phyloP scores from a whole-genome alignment of 1,284 basidiomycete species.

The Ceratobasidium theobromae region DNA sequence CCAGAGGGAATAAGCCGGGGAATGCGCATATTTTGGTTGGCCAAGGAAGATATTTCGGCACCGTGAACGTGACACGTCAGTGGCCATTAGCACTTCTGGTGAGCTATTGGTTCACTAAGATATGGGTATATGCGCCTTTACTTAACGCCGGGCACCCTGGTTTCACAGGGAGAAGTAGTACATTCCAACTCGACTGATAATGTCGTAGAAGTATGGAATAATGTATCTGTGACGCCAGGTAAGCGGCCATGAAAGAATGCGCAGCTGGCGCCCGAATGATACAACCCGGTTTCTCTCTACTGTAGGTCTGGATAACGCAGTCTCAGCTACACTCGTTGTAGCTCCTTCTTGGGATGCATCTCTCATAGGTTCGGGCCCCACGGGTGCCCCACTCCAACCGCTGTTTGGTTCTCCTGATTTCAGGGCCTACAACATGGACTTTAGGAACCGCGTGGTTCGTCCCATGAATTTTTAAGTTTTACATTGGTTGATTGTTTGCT shows the following conservation, averaged over 20 bases:
- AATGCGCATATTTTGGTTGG: slow-evolving; percentile 12
- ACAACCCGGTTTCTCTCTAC: background rate
- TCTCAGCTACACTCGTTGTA: slow-evolving; percentile 4
- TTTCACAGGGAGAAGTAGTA: background rate
- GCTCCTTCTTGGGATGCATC: slow-evolving; percentile 24
- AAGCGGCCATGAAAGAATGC: background rate
- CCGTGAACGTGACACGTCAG: slow-evolving; percentile 19
- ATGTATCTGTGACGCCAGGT: slow-evolving; percentile 1
- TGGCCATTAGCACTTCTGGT: slow-evolving; percentile 10
- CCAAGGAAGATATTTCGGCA: slow-evolving; percentile 5
- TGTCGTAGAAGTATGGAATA: slow-evolving; percentile 9
- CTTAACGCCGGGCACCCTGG: background rate
- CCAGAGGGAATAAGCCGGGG: slow-evolving; percentile 7
- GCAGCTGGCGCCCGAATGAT: background rate
- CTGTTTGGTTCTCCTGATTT: slow-evolving; percentile 48
- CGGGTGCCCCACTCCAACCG: slow-evolving; percentile 18
- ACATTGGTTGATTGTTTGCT: background rate
- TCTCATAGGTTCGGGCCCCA: slow-evolving; percentile 24
- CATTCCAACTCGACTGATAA: background rate
- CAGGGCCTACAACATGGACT: slow-evolving; percentile 66
- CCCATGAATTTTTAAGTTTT: background rate
- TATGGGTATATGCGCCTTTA: background rate
- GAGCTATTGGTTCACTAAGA: background rate
- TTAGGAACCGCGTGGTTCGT: slow-evolving; percentile 62
- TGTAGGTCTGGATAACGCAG: slow-evolving; percentile 22